Conservation (phyloP, 2,329 filamentous ascomycete genomes). For the Fusarium euwallaceae region DNA sequence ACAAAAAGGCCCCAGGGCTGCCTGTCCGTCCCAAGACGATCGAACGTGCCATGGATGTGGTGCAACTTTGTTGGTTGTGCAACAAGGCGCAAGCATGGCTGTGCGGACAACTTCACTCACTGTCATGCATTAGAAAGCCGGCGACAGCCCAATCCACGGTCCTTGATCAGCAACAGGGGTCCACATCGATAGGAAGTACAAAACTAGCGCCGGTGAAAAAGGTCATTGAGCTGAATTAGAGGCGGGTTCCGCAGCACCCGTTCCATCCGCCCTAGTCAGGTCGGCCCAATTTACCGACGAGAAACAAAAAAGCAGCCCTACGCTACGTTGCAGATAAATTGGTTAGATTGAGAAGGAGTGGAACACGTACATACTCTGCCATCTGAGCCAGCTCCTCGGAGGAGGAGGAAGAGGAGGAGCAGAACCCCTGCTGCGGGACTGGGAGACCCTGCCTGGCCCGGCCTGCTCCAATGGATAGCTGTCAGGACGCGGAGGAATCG, state of each 20-base stretch:
- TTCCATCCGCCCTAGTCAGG: neutral
- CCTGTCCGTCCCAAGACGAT: neutral
- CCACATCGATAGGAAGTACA: conserved; percentile 2
- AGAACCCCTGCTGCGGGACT: neutral
- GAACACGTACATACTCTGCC: neutral
- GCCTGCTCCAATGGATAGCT: neutral
- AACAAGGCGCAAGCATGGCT: conserved; percentile 32
- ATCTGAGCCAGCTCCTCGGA: neutral
- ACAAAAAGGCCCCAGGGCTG: neutral
- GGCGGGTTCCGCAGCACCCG: neutral
- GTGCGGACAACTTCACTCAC: conserved; percentile 13
- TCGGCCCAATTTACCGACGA: neutral
- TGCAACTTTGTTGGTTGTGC: conserved; percentile 6
- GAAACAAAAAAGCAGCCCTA: conserved; percentile 1
- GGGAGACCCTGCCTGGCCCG: neutral
- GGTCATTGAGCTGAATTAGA: neutral
- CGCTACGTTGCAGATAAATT: neutral
- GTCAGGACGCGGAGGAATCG: neutral
- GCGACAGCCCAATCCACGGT: conserved; percentile 5
- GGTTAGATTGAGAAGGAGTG: neutral
- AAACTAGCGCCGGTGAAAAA: neutral
- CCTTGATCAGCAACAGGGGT: neutral
- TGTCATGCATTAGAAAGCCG: neutral
- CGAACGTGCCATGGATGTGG: neutral
- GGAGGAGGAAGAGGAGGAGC: neutral